Percentiles rank a stretch among this genome's conserved stretches.
These are phyloP conservation scores for Backusella psychrophila DNA, from an alignment of 192 early-diverging fungal genomes.

Conservation along the genomic window DNA sequence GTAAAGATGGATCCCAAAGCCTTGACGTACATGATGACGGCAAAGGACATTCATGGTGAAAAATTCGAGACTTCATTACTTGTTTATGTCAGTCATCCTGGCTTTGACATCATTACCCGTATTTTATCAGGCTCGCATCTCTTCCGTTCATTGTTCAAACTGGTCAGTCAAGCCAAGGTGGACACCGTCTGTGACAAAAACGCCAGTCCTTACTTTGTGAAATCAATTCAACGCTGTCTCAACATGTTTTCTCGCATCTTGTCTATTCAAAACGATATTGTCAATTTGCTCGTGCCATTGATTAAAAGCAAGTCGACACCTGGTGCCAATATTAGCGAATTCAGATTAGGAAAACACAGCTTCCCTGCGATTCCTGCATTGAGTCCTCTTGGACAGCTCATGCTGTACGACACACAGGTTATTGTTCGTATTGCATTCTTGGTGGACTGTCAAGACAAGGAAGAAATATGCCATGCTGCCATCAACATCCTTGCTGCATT, in stretches of 20 bases:
- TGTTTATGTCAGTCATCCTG: conserved; percentile 60
- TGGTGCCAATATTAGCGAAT: background rate
- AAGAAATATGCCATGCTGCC: conserved; percentile 72
- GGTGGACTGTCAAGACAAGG: conserved; percentile 62
- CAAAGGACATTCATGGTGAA: background rate
- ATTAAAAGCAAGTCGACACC: conserved; percentile 39
- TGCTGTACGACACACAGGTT: conserved; percentile 64
- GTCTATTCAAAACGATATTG: conserved; percentile 73
- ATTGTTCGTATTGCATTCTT: conserved; percentile 74
- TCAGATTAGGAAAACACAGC: background rate
- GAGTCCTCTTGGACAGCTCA: conserved; percentile 74
- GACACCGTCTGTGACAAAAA: conserved; percentile 8
- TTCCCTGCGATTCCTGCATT: conserved; percentile 48
- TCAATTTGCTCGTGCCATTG: conserved; percentile 60
- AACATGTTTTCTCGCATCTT: conserved; percentile 66
- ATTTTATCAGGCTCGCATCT: conserved; percentile 77
- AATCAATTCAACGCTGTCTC: conserved; percentile 47
- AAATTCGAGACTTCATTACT: conserved; percentile 4
- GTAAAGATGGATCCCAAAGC: background rate
- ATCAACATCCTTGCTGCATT: conserved; percentile 71
- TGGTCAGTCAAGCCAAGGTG: conserved; percentile 41
- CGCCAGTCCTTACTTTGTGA: conserved; percentile 31
- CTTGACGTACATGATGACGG: background rate
- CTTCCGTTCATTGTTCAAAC: conserved; percentile 64
- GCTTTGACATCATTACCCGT: conserved; percentile 77